These are phyloP conservation scores for Canna indica DNA, from an alignment of 176 grass and related monocot species.

Conservation along the genomic window DNA sequence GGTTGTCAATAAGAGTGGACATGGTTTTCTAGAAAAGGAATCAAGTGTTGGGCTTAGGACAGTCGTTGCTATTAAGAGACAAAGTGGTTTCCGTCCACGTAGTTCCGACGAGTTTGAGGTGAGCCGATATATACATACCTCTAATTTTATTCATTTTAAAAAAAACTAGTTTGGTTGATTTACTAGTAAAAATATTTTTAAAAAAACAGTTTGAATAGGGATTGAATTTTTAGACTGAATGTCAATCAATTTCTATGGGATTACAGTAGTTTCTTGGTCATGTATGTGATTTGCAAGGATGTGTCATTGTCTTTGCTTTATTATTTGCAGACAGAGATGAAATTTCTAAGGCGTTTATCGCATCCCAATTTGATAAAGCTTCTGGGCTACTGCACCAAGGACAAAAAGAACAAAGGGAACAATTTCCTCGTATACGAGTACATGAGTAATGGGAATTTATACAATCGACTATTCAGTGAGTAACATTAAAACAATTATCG, in stretches of 20 bases:
- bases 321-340: not conserved
- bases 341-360: not conserved
- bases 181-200: not conserved
- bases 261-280: not conserved
- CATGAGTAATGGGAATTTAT: not conserved
- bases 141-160: not conserved
- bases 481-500: no score
- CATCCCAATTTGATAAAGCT: not conserved
- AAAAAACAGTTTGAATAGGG: no score
- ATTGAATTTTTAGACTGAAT: no score
- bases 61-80: not conserved
- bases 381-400: not conserved
- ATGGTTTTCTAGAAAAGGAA: not conserved
- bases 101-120: not conserved
- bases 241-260: not conserved
- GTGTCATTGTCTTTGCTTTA: not conserved
- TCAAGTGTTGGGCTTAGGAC: not conserved
- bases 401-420: no score
- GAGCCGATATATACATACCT: not conserved
- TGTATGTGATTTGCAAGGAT: not conserved
- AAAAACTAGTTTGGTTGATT: not conserved
- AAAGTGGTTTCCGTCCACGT: not conserved
- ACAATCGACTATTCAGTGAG: not conserved
- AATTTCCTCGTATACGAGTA: not conserved
- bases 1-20: not conserved